Conservation (phyloP, 23 red algal genomes). For the Gracilaria domingensis region DNA sequence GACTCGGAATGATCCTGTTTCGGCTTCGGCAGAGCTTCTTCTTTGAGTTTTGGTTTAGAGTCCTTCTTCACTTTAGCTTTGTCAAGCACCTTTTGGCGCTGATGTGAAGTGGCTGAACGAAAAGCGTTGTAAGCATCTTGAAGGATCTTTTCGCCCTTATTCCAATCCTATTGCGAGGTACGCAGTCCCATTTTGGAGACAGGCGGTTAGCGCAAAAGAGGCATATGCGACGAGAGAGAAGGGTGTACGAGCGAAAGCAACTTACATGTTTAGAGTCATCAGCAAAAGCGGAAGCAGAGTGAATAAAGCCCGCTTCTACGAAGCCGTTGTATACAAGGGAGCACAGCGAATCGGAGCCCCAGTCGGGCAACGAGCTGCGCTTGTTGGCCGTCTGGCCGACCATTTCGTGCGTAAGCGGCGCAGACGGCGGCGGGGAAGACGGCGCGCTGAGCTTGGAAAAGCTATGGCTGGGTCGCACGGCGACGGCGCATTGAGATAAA, state of each 20-base stretch:
- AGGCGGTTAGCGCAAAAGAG: background rate
- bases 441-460: no score
- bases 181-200: background rate
- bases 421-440: background rate
- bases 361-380: background rate
- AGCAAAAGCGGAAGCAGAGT: constrained; percentile 13
- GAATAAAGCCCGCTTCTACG: constrained; percentile 5
- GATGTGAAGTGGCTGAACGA: background rate
- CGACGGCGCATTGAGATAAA: background rate
- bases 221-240: background rate
- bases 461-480: background rate
- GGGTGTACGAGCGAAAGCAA: background rate
- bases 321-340: background rate
- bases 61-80: background rate
- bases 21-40: background rate
- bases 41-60: background rate
- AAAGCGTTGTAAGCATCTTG: background rate
- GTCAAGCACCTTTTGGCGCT: background rate
- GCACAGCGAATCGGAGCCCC: background rate
- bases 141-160: background rate
- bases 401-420: background rate
- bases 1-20: background rate
- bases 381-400: constrained; percentile 11
- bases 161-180: background rate
- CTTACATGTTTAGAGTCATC: constrained; percentile 23